Percentiles rank a stretch among this genome's conserved stretches.
Conservation (phyloP, 2,329 filamentous ascomycete genomes). For the Aspergillus udagawae region DNA sequence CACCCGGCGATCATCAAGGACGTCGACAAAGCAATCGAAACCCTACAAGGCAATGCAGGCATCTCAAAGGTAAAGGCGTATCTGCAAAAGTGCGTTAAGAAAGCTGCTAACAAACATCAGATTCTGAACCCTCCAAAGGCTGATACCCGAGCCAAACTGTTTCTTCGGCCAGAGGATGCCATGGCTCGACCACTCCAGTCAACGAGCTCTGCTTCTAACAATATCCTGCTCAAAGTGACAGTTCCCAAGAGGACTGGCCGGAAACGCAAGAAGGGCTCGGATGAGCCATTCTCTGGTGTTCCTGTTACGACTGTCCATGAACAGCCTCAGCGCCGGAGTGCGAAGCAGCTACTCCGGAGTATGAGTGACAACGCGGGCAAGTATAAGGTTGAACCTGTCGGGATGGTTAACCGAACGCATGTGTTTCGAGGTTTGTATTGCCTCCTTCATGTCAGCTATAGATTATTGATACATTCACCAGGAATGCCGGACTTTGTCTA, state of each 20-base stretch:
- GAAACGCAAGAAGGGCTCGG: slow-evolving; percentile 75
- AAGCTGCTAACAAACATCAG: slow-evolving; percentile 25
- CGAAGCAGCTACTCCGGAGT: slow-evolving; percentile 38
- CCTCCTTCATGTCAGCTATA: neutral
- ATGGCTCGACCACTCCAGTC: slow-evolving; percentile 75
- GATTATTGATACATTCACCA: slow-evolving; percentile 22
- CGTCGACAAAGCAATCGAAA: slow-evolving; percentile 59
- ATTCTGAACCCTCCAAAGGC: slow-evolving; percentile 43
- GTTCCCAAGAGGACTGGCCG: slow-evolving; percentile 83
- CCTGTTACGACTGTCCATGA: slow-evolving; percentile 25
- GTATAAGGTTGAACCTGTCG: slow-evolving; percentile 67
- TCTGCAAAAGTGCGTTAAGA: neutral
- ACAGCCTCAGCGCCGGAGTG: slow-evolving; percentile 17
- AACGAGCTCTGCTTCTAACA: slow-evolving; percentile 70
- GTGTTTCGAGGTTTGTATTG: slow-evolving; percentile 66
- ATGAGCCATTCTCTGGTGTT: slow-evolving; percentile 59
- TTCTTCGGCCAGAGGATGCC: slow-evolving; percentile 73
- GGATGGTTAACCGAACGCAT: slow-evolving; percentile 73
- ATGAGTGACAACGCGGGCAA: slow-evolving; percentile 65
- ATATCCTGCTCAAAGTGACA: slow-evolving; percentile 79
- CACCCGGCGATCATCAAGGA: slow-evolving; percentile 65
- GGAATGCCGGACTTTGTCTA: slow-evolving; percentile 83
- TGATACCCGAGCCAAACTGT: slow-evolving; percentile 59
- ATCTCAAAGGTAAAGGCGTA: slow-evolving; percentile 48
- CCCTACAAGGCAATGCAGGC: slow-evolving; percentile 55